phyloP scores from a whole-genome alignment of 495 filamentous ascomycete species.

The Tirmania nivea region DNA sequence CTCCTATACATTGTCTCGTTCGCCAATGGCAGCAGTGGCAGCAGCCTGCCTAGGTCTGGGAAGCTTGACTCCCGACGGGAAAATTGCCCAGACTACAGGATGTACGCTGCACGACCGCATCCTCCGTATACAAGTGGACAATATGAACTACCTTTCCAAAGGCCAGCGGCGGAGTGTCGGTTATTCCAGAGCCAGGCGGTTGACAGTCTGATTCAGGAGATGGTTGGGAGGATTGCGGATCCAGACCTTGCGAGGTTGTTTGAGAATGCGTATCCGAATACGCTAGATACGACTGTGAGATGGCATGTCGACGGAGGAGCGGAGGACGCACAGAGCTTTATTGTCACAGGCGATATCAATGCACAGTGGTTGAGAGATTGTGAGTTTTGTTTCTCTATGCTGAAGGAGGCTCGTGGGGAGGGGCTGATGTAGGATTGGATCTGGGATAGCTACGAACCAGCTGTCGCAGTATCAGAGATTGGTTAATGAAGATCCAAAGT shows the following conservation, averaged over 20 bases:
- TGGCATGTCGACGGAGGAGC: slow-evolving; percentile 26
- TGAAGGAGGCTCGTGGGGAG: neutral
- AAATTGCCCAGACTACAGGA: slow-evolving; percentile 31
- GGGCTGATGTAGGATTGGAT: neutral
- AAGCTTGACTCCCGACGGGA: neutral
- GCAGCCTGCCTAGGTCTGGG: neutral
- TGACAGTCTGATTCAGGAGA: slow-evolving; percentile 65
- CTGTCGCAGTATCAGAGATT: slow-evolving; percentile 70
- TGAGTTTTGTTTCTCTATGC: neutral
- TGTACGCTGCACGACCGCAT: slow-evolving; percentile 29
- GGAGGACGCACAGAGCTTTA: slow-evolving; percentile 50
- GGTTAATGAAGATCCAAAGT: slow-evolving; percentile 50
- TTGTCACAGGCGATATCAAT: slow-evolving; percentile 97
- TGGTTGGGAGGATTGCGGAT: slow-evolving; percentile 59
- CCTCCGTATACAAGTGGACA: slow-evolving; percentile 59
- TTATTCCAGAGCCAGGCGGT: slow-evolving; percentile 72
- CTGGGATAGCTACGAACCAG: slow-evolving; percentile 46
- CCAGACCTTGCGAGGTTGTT: slow-evolving; percentile 83
- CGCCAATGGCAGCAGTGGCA: neutral
- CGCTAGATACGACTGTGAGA: slow-evolving; percentile 70
- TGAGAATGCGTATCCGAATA: slow-evolving; percentile 94
- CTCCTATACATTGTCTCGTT: neutral
- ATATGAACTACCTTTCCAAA: slow-evolving; percentile 69
- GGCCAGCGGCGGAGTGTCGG: slow-evolving; percentile 57
- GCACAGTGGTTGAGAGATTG: slow-evolving; percentile 96